Percentiles rank a stretch among this genome's conserved stretches.
Conservation (phyloP, 345 rosid genomes). For the Citropsis articulata region DNA sequence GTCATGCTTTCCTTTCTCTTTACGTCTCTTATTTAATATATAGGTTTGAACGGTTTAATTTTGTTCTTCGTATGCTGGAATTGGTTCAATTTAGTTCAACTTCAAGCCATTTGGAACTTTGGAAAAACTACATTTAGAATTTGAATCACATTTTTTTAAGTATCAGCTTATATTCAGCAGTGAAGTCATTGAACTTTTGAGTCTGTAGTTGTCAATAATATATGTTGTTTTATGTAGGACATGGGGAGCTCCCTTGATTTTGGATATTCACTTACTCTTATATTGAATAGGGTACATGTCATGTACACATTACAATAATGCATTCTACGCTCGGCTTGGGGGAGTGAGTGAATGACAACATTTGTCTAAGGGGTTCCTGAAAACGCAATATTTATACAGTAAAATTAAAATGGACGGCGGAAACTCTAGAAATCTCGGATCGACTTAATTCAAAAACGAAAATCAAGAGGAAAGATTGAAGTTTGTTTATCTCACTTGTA, state of each 20-base stretch:
- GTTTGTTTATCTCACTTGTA: too few relatives aligned
- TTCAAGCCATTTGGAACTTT: not conserved
- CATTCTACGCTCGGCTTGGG: slow-evolving; percentile 77
- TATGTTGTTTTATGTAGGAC: not conserved
- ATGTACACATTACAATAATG: slow-evolving; percentile 77
- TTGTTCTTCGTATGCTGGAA: not conserved
- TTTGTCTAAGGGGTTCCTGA: too few relatives aligned
- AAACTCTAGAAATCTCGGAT: too few relatives aligned
- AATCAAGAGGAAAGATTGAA: too few relatives aligned
- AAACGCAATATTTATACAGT: too few relatives aligned
- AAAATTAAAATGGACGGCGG: too few relatives aligned
- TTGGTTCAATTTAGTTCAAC: not conserved
- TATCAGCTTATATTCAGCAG: not conserved
- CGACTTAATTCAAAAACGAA: too few relatives aligned
- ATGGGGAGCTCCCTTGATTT: not conserved
- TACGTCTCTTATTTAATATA: not conserved
- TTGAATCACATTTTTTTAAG: not conserved
- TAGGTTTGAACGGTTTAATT: not conserved
- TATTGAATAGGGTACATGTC: not conserved
- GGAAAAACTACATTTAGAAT: not conserved
- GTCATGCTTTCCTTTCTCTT: slow-evolving; percentile 26
- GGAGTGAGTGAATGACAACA: too few relatives aligned
- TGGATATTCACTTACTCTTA: not conserved
- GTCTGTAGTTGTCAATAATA: not conserved
- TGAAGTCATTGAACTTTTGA: slow-evolving; percentile 25